Conservation (phyloP, 352 stramenopile species). For the Halophytophthora batemanensis region DNA sequence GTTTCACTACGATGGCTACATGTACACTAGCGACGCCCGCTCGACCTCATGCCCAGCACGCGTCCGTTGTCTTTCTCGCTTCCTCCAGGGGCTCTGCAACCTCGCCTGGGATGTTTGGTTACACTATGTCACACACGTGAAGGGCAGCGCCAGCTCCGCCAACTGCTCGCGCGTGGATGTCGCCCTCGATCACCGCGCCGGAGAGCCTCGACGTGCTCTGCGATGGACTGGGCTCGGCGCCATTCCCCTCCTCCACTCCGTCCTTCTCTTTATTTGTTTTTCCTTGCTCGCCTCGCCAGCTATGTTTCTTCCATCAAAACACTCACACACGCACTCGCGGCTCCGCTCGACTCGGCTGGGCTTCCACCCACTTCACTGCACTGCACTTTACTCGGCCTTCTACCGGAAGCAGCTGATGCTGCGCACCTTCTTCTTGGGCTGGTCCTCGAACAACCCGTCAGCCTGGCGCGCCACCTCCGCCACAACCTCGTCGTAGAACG, state of each 20-base stretch:
- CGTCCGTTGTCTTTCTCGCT: not conserved
- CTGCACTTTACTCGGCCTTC: conserved; percentile 4
- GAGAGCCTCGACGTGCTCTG: not conserved
- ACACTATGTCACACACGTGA: not conserved
- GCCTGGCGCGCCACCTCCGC: conserved; percentile 35
- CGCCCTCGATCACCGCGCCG: not conserved
- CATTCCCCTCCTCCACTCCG: conserved; percentile 15
- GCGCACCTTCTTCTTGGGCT: conserved; percentile 84
- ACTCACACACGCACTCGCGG: conserved; percentile 31
- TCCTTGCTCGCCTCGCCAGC: conserved; percentile 12
- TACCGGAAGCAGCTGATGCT: conserved; percentile 88
- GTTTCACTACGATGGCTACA: not conserved
- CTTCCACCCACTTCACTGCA: not conserved
- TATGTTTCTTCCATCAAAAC: conserved; percentile 60
- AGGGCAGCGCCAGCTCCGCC: not conserved
- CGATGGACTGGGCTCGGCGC: not conserved
- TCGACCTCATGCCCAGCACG: too few species aligned
- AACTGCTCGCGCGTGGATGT: not conserved
- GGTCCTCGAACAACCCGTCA: conserved; percentile 47
- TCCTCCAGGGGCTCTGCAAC: too few species aligned
- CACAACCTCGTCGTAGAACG: conserved; percentile 60
- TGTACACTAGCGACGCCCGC: conserved; percentile 18
- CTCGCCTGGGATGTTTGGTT: not conserved
- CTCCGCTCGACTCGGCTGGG: conserved; percentile 5
- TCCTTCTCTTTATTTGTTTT: conserved; percentile 33